Percentiles rank a stretch among this genome's conserved stretches.
Evolutionary conservation across 2,329 filamentous ascomycete species (phyloP).

Genomic region (Trichoderma polysporum): DNA sequence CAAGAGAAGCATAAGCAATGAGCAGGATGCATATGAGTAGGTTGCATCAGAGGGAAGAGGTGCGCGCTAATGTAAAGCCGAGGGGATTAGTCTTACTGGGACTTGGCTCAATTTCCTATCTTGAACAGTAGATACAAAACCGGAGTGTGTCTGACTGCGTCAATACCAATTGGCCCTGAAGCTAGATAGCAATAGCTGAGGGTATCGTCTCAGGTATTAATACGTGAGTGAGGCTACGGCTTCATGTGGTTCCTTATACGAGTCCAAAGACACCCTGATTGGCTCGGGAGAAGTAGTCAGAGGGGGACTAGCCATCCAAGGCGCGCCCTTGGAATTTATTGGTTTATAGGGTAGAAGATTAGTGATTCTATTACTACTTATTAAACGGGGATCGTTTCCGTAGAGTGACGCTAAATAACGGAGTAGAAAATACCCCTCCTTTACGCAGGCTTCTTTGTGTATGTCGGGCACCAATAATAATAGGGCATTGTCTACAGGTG

Average conservation of each 20-base stretch:
- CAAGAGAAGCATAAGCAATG: background rate
- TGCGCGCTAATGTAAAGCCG: conserved; percentile 1
- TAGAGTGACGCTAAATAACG: background rate
- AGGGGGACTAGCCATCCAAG: background rate
- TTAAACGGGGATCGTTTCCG: background rate
- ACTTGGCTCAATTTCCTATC: too few species aligned
- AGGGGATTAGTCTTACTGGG: background rate
- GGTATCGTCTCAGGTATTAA: background rate
- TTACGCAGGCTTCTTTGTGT: too few species aligned
- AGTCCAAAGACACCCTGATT: background rate
- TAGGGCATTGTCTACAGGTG: background rate
- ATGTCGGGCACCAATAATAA: background rate
- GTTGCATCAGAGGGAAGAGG: background rate
- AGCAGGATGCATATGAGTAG: background rate
- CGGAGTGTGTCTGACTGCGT: too few species aligned
- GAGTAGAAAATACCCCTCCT: background rate
- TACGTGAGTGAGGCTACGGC: background rate
- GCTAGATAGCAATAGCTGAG: background rate
- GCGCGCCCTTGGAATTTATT: background rate
- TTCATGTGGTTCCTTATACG: background rate
- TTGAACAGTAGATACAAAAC: too few species aligned
- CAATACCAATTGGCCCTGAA: too few species aligned
- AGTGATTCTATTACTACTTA: background rate
- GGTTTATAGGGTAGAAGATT: background rate
- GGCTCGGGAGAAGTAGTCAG: background rate